Evolutionary conservation across 1,284 basidiomycete species (phyloP), one percentile per base, ranked within the genome.

Genomic region (Boletus hoseneyae): DNA sequence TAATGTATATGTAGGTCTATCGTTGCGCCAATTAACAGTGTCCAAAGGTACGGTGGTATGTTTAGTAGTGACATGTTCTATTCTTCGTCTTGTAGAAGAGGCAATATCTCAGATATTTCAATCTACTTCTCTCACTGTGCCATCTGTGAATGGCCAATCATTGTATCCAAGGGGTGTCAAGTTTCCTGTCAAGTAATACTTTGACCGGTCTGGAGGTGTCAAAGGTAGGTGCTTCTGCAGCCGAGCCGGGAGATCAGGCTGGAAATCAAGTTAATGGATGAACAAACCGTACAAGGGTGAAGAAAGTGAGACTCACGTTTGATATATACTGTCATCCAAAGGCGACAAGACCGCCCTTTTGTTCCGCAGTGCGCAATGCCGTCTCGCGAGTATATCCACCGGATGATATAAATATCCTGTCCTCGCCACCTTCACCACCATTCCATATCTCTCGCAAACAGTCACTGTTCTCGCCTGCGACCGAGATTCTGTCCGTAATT

Each of bases 291-390:
- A 3, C 2, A 21, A 7, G 18, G 19, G n/a, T 9, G 1, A 38
- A n/a, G 10, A 13, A 36, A 19, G 29, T 5, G 19, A 8, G 12
- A n/a, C 7, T 44, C 45, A 57, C 52, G n/a, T 57, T 57, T 15
- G 56, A 18, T 2, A 57, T 55, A 23, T 42, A 57, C 10, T 61
- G 59, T 27, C 79, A 59, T 3, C 80, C 79, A 55, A 78, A 74
- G 0, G 71, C 73, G 30, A 79, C 57, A 3, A 76, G 23, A 52
- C 67, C 45, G 50, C 63, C 52, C 61, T 53, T 51, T 11, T 51
- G 40, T 34, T 67, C 63, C 16, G 43, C 57, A 51, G 42, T 48
- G 32, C 34, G 37, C 6, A 47, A 15, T 8, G 57, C 57, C 2
- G 21, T 23, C 21, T 23, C 21, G 3, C 21, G 21, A 6, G 21